Conservation (phyloP, 176 grass and related monocot genomes). For the Triticum monococcum region DNA sequence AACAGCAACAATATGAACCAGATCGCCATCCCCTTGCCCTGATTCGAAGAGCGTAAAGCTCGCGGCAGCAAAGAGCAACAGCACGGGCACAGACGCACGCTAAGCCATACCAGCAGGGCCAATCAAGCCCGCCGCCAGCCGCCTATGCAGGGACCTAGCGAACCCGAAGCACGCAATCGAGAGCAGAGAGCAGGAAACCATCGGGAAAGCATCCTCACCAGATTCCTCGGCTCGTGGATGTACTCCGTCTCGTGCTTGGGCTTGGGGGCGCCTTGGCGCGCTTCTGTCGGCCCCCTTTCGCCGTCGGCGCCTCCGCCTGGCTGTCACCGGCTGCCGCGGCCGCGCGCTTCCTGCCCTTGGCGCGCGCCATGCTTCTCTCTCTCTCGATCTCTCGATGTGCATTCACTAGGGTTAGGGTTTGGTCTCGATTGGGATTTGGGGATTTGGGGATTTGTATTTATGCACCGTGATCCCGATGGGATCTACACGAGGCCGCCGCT, state of each 20-base stretch:
- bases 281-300: slow-evolving; percentile 11
- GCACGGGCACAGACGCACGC: not conserved
- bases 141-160: not conserved
- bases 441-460: not conserved
- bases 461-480: not conserved
- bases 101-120: not conserved
- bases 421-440: not conserved
- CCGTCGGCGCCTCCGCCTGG: not conserved
- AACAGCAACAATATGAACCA: not conserved
- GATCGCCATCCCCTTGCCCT: not conserved
- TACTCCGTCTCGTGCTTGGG: slow-evolving; percentile 49
- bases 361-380: slow-evolving; percentile 30
- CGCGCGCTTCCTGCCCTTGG: slow-evolving; percentile 49
- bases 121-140: not conserved
- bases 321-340: slow-evolving; percentile 17
- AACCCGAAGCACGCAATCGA: not conserved
- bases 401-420: slow-evolving; percentile 51
- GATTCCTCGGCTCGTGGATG: slow-evolving; percentile 50
- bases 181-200: not conserved
- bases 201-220: slow-evolving; percentile 40
- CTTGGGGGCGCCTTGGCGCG: slow-evolving; percentile 40
- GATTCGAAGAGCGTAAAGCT: not conserved
- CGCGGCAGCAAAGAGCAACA: too few species aligned
- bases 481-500: too few species aligned
- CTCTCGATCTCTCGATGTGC: not conserved